These are phyloP conservation scores for Cokeromyces recurvatus DNA, from an alignment of 371 early-diverging fungal species.

Conservation along the genomic window DNA sequence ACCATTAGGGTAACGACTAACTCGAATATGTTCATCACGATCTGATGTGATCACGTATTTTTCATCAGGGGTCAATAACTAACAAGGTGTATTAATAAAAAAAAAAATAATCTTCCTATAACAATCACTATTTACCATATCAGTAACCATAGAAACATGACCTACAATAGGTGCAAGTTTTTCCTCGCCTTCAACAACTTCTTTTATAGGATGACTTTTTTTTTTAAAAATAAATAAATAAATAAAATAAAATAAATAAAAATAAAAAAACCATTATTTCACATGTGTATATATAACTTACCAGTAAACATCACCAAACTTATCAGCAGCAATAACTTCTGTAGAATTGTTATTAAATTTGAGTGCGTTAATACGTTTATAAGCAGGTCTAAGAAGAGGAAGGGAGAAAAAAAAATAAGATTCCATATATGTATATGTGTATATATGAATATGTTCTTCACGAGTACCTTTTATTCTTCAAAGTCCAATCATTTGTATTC, in stretches of 20 bases:
- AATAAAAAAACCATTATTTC: too few relatives aligned
- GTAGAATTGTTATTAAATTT: conserved; percentile 57
- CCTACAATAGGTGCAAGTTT: conserved; percentile 73
- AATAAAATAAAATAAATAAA: too few relatives aligned
- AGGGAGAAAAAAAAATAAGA: not conserved
- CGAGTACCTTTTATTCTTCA: conserved; percentile 48
- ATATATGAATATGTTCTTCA: not conserved
- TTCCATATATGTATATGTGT: too few relatives aligned
- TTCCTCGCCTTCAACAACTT: conserved; percentile 26
- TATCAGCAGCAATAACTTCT: conserved; percentile 80
- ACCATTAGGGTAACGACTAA: conserved; percentile 83
- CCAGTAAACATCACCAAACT: conserved; percentile 93
- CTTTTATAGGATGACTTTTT: conserved; percentile 26
- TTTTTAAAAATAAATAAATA: not conserved
- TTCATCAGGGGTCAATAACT: conserved; percentile 53
- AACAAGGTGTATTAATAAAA: too few relatives aligned
- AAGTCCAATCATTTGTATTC: conserved; percentile 60
- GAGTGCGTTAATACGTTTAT: conserved; percentile 69
- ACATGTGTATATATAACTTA: conserved; percentile 19
- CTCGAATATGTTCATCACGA: conserved; percentile 94
- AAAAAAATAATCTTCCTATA: not conserved
- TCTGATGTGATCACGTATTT: conserved; percentile 83
- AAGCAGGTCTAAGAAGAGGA: conserved; percentile 44
- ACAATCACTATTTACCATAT: conserved; percentile 51
- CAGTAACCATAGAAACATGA: conserved; percentile 92